Conservation (phyloP, 176 grass and related monocot species). For the Ensete ventricosum region DNA sequence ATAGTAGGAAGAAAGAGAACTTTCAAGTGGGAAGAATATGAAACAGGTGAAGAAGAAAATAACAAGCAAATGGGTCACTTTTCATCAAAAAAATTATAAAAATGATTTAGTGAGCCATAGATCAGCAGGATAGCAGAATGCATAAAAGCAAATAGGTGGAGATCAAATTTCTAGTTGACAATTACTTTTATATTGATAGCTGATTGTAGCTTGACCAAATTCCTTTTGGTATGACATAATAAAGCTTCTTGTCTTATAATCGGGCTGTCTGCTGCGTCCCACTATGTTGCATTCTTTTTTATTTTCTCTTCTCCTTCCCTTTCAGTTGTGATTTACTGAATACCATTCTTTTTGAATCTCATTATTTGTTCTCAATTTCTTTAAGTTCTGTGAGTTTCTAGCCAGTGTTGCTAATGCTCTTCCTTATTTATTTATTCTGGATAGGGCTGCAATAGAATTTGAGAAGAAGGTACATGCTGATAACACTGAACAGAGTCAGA, state of each 20-base stretch:
- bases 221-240: background rate
- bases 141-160: background rate
- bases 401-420: background rate
- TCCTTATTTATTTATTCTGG: slow-evolving; percentile 2
- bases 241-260: background rate
- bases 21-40: no score
- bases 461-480: slow-evolving; percentile 95
- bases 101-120: no score
- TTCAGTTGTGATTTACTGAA: background rate
- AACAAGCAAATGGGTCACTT: no score
- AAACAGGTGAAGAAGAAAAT: no score
- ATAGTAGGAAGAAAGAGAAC: no score
- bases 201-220: background rate
- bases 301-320: background rate
- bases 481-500: slow-evolving; percentile 70
- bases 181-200: background rate
- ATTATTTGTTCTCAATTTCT: background rate
- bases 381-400: background rate
- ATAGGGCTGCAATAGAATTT: slow-evolving; percentile 79
- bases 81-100: no score
- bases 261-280: background rate
- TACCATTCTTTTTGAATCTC: background rate
- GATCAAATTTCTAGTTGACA: background rate
- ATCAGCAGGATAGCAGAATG: background rate
- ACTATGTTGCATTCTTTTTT: background rate